Evolutionary conservation across 2,329 filamentous ascomycete species (phyloP).

Genomic region (Hymenoscyphus albidus): DNA sequence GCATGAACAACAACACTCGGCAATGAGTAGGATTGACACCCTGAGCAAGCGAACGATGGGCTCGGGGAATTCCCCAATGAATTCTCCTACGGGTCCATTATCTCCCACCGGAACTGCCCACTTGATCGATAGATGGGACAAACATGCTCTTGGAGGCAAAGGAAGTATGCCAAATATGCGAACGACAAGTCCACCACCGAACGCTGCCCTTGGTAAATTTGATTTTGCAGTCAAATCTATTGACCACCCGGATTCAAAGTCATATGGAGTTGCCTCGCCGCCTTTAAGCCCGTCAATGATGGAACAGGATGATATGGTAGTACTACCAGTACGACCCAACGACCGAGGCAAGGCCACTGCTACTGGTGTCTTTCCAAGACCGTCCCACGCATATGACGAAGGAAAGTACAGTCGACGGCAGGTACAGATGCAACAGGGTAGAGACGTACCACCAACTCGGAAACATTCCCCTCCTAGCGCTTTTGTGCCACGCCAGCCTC

Average conservation of each 20-base stretch:
- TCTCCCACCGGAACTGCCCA: constrained; percentile 33
- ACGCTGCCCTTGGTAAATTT: constrained; percentile 37
- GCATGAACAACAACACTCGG: constrained; percentile 74
- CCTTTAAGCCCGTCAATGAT: constrained; percentile 68
- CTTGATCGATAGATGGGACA: constrained; percentile 45
- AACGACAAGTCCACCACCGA: constrained; percentile 44
- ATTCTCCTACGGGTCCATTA: constrained; percentile 31
- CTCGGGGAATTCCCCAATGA: constrained; percentile 28
- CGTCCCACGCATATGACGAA: constrained; percentile 74
- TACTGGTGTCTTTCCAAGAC: constrained; percentile 67
- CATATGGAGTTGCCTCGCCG: constrained; percentile 42
- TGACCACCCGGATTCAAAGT: constrained; percentile 31
- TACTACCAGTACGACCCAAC: constrained; percentile 66
- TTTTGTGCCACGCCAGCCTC: constrained; percentile 26
- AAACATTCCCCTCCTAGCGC: constrained; percentile 28
- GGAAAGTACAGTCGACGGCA: constrained; percentile 79
- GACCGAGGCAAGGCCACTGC: constrained; percentile 82
- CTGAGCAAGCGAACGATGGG: constrained; percentile 53
- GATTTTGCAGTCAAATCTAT: constrained; percentile 37
- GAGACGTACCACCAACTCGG: constrained; percentile 53
- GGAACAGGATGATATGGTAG: constrained; percentile 63
- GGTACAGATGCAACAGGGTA: constrained; percentile 72
- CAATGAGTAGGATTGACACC: constrained; percentile 75
- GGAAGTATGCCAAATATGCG: constrained; percentile 67
- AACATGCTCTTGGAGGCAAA: constrained; percentile 48